Base-by-base conservation (phyloP, 768 basidiomycete genomes). In the Cystobasidium onofrii region DNA sequence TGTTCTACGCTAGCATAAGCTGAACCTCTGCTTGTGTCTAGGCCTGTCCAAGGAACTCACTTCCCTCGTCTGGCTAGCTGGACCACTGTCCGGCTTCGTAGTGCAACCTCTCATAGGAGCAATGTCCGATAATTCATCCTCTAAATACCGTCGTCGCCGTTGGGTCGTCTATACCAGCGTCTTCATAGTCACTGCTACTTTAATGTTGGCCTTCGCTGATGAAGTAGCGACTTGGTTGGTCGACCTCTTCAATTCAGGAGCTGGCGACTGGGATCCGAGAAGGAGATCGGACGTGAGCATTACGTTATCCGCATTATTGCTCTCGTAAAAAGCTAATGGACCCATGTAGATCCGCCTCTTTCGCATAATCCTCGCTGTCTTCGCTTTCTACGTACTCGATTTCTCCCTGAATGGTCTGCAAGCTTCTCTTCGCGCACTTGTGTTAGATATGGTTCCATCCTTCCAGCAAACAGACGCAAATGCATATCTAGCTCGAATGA, bases 51-150 rank as follows among this genome's bases (percentile, higher is more conserved):
- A 74, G 44, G 41, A 52, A 27, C 60, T 63, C 31, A 54, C 74
- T 23, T 75, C 74, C 25, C 62, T 67, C 10, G 95, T 99, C 41
- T 99, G 96, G 96, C 85, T 85, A 39, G 84, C 84, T 0, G 84
- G 95, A 12, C 96, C 96, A 3, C 91, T 99, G 74, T 92, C 91
- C 75, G 96, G 96, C 18, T 84, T 99, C 57, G 84, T 99, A 64
- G 93, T 93, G 3, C 96, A 99, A 80, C 96, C 96, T n/a, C 85
- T 98, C 70, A 96, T 99, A 77, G 96, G 93, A 75, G 94, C 96
- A 15, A 87, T 99, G 79, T 98, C 95, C 20, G 96, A 99, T 81
- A 88, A 91, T 54, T 96, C 94, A 10, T 89, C 92, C 61, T 94
- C 93, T 13, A 89, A 88, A 80, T 78, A 60, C 52, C 76, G 79